Conservation (phyloP, 202 grass and related monocot genomes). For the Dendrocalamus latiflorus region DNA sequence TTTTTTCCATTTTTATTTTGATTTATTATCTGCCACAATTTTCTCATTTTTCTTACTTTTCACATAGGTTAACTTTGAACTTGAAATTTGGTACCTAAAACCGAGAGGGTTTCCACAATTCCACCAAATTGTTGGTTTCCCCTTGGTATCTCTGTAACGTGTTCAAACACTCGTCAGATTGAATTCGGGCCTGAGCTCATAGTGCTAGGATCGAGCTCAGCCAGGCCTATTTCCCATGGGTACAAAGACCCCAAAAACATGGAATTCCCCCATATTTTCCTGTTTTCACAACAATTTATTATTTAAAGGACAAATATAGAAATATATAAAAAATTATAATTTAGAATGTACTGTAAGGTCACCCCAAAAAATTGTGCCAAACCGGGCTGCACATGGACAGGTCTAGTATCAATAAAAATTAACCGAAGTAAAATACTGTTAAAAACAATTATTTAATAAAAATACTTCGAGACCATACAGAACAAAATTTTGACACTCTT, state of each 20-base stretch:
- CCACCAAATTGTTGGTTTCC: neutral
- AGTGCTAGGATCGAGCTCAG: neutral
- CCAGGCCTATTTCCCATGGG: neutral
- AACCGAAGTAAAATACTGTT: too few relatives aligned
- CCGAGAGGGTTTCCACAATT: neutral
- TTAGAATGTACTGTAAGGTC: neutral
- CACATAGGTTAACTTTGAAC: neutral
- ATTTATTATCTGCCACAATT: neutral
- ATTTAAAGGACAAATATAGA: neutral
- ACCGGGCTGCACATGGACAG: neutral
- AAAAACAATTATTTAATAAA: too few relatives aligned
- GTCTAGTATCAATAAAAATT: neutral
- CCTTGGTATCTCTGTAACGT: neutral
- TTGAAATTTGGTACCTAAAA: neutral
- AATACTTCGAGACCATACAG: neutral
- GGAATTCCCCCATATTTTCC: neutral
- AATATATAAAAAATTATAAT: neutral
- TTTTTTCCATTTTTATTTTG: too few relatives aligned
- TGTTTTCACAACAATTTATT: neutral
- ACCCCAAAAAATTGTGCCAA: neutral
- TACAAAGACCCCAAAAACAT: neutral
- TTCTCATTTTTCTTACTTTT: neutral
- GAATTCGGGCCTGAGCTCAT: neutral
- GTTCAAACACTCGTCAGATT: neutral
- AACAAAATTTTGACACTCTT: neutral